Conservation (phyloP, 2,329 filamentous ascomycete species). For the Colletotrichum higginsianum region DNA sequence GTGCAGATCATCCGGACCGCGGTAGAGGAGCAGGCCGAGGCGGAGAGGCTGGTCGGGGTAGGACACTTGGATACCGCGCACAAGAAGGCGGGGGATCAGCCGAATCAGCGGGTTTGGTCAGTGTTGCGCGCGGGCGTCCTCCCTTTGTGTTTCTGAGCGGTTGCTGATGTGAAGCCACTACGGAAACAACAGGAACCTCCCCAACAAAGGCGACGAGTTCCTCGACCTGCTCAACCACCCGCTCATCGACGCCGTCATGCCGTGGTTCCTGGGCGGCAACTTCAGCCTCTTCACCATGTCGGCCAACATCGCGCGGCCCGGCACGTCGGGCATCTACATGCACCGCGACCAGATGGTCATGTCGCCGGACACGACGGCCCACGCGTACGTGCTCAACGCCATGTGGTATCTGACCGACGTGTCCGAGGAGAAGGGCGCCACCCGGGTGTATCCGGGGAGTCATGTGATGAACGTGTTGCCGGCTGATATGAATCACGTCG, state of each 20-base stretch:
- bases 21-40: not conserved
- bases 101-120: constrained; percentile 14
- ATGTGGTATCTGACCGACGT: constrained; percentile 18
- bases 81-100: not conserved
- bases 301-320: constrained; percentile 6
- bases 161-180: too few relatives aligned
- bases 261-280: not conserved
- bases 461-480: constrained; percentile 20
- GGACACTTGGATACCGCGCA: not conserved
- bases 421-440: constrained; percentile 19
- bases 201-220: constrained; percentile 14
- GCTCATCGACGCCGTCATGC: not conserved
- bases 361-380: constrained; percentile 10
- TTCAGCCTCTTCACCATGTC: not conserved
- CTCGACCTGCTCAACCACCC: constrained; percentile 10
- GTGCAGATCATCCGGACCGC: not conserved
- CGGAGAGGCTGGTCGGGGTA: not conserved
- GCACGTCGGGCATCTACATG: constrained; percentile 20
- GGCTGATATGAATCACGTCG: not conserved
- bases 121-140: not conserved
- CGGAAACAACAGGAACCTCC: constrained; percentile 1
- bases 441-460: constrained; percentile 22
- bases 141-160: not conserved
- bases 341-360: constrained; percentile 22
- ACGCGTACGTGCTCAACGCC: constrained; percentile 14